Evolutionary conservation across 768 basidiomycete genomes (phyloP).

Genomic region (Mycena rosella): DNA sequence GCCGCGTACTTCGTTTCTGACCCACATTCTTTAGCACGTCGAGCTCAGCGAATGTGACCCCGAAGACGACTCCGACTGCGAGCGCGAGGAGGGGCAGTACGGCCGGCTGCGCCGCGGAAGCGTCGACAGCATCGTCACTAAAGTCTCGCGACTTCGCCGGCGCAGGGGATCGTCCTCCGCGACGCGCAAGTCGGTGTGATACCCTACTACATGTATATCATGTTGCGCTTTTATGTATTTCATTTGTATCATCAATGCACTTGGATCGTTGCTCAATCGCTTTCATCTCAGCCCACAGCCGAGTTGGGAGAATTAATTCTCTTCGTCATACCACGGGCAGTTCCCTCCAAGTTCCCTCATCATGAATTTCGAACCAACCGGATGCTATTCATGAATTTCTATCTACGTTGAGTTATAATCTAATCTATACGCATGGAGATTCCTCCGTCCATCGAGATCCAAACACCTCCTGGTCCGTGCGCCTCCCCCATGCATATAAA

Average conservation of each 20-base stretch:
- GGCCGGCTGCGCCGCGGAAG: slow-evolving; percentile 4
- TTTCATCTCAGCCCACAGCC: no score
- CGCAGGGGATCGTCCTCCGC: not conserved
- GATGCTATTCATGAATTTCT: no score
- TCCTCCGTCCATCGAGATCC: not conserved
- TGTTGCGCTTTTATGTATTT: not conserved
- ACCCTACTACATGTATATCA: not conserved
- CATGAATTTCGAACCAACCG: no score
- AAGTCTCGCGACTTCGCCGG: not conserved
- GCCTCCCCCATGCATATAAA: no score
- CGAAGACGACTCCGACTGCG: slow-evolving; percentile 23
- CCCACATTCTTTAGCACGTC: slow-evolving; percentile 11
- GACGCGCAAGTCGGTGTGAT: not conserved
- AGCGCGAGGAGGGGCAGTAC: slow-evolving; percentile 2
- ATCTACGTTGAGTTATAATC: no score
- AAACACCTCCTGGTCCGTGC: not conserved
- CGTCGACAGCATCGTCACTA: slow-evolving; percentile 13
- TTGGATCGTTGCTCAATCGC: no score
- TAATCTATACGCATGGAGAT: not conserved
- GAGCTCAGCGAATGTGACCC: slow-evolving; percentile 26
- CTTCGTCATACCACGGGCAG: no score
- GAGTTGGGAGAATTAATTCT: no score
- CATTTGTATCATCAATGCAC: no score
- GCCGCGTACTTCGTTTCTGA: not conserved
- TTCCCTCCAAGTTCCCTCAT: no score